A percentile compares a stretch with the other conserved stretches of the same genome.
phyloP scores from a whole-genome alignment of 352 stramenopile genomes.

The Phytophthora melonis region DNA sequence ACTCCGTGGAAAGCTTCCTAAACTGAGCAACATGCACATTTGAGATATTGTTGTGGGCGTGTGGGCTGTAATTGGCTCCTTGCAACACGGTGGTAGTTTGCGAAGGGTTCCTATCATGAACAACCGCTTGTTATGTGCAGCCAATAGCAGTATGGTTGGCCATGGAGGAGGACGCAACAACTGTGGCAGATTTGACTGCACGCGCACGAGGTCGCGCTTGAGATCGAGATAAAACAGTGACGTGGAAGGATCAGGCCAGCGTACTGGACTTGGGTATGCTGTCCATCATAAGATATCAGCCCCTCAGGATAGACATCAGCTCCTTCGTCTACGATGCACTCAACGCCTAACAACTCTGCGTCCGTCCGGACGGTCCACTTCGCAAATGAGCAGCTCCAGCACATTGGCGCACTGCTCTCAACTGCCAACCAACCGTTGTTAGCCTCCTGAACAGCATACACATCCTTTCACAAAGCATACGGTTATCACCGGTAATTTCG shows the following conservation, averaged over 20 bases:
- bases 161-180: conserved; percentile 70
- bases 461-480: not conserved
- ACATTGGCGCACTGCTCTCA: not conserved
- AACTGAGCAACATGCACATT: not conserved
- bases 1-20: not conserved
- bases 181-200: conserved; percentile 91
- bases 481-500: too few relatives aligned
- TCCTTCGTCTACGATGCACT: conserved; percentile 44
- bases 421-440: conserved; percentile 29
- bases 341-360: not conserved
- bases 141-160: conserved; percentile 89
- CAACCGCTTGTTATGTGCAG: conserved; percentile 88
- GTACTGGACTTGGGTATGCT: conserved; percentile 85
- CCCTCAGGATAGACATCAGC: conserved; percentile 89
- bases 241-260: conserved; percentile 84
- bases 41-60: conserved; percentile 25
- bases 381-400: conserved; percentile 18
- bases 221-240: not conserved
- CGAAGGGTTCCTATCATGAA: conserved; percentile 92
- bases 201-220: conserved; percentile 1
- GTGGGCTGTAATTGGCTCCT: conserved; percentile 90
- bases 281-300: conserved; percentile 81
- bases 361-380: conserved; percentile 12
- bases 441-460: conserved; percentile 4
- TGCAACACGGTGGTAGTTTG: conserved; percentile 75